Base-by-base conservation (phyloP, 768 basidiomycete species). In the Solioccasus polychromus region DNA sequence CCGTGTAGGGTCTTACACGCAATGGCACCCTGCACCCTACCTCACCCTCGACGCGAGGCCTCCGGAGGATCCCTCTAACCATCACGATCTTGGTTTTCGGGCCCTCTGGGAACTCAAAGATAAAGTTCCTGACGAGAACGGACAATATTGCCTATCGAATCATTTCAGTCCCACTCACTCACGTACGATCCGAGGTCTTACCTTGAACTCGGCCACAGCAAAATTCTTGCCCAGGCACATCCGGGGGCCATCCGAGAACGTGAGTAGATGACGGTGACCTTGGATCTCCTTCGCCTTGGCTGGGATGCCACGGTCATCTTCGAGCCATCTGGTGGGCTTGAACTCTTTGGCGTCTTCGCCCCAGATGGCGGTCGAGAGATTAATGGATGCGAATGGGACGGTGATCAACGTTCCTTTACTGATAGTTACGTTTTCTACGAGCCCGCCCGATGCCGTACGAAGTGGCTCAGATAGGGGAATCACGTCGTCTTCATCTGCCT, bases 241-340 rank as follows among this genome's bases (percentile, higher is more conserved):
- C 26, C 26, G 6, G 7, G 26, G 26, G 6, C 26, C 26, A 26
- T 26, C 26, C 7, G 11, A 6, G 26, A 26, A 26, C 26, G 26
- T 26, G 7, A 26, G 26, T 6, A 26, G 26, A 26, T 26, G 26
- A 6, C 26, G 26, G 26, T 26, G 26, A 6, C 26, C 26, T 6
- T 26, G 26, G 7, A 26, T 11, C 26, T 26, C 26, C 26, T 80
- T 71, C 1, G 71, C 69, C 23, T 36, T 35, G n/a, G 34, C 38
- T 2, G 57, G 53, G 8, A 59, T 52, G 1, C 64, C 60, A n/a
- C n/a, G n/a, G 12, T 62, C 63, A 5, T 64, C 61, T 5, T 52
- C 52, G 8, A 86, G 64, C 85, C 86, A 88, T 5, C 85, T 69
- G 43, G 80, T 79, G 0, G 85, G 85, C 31, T 74, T 68, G 60